These are phyloP conservation scores for Rhodotorula sp. DNA, from an alignment of 1,284 basidiomycete genomes.

Conservation along the genomic window DNA sequence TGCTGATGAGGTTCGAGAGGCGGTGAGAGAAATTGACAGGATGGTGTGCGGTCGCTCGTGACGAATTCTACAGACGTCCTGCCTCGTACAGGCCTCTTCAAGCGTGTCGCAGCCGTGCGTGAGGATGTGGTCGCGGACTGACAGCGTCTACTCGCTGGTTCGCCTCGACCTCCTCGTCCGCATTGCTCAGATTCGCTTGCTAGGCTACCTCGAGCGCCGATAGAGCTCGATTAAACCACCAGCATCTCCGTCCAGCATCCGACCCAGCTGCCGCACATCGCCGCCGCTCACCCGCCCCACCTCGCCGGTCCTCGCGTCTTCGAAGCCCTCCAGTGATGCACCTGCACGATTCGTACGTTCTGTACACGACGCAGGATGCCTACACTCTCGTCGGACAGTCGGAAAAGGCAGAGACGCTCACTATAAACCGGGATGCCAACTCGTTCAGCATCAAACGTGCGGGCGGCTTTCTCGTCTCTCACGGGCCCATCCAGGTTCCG, in stretches of 20 bases:
- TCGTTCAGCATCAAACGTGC: conserved; percentile 51
- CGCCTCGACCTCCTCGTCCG: too few species aligned
- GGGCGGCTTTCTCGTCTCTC: conserved; percentile 22
- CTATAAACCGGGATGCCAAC: conserved; percentile 51
- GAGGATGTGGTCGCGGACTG: too few species aligned
- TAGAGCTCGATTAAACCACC: neutral
- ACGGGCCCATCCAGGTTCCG: neutral
- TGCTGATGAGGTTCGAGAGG: too few species aligned
- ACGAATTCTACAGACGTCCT: too few species aligned
- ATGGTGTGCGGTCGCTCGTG: too few species aligned
- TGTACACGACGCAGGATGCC: conserved; percentile 36
- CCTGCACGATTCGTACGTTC: conserved; percentile 26
- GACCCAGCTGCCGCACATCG: neutral
- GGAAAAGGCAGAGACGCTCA: conserved; percentile 49
- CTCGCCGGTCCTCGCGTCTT: neutral
- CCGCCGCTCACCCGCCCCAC: neutral
- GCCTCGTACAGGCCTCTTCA: too few species aligned
- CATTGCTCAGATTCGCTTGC: too few species aligned
- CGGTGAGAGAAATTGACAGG: too few species aligned
- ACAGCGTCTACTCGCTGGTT: too few species aligned
- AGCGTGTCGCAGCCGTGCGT: too few species aligned
- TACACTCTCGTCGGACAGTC: conserved; percentile 42
- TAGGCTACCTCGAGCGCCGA: neutral
- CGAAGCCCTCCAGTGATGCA: neutral
- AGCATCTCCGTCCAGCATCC: neutral